Evolutionary conservation across 139 green algal species (phyloP), one percentile per base, ranked within the genome.

Genomic region (Zygnema cylindricum): DNA sequence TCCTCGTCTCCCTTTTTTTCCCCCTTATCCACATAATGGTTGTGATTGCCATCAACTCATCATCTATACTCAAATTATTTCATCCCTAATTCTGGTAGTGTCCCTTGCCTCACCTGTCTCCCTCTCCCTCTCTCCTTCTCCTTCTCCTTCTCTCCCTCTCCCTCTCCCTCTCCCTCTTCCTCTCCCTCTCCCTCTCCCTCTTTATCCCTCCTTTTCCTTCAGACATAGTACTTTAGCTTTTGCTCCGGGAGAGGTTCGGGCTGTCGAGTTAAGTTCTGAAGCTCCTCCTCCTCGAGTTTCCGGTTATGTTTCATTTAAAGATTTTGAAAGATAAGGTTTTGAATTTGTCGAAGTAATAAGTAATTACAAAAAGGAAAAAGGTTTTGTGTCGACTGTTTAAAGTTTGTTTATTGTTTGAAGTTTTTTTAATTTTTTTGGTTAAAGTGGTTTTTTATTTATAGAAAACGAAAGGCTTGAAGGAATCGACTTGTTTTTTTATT

Each of bases 191-290:
- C 43, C 71, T 43, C 7, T 11, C 71, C 43, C 71, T 79, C 71
- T 16, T 16, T 41, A 7, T 43, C 71, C 38, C 71, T 43, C 71
- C 40, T 25, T 23, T 39, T 23, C 78, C 1, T 32, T 1, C 81
- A 87, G 81, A 39, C 85, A 89, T 71, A n/a, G 7, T 30, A 36
- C 32, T 32, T 36, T 89, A 36, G 77, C 77, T 25, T 89, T 76
- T 76, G 25, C 30, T 32, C 85, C 85, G 30, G 85, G 85, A 40
- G 85, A 89, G 75, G 76, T 89, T 30, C 82, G 82, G n/a, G 55
- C 49, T 11, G 23, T 88, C 1, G 42, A 43, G 25, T 7, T 88
- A n/a, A 89, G 69, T 54, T 38, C 40, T 1, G 42, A 63, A 36
- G n/a, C 39, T 43, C 35, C 39, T 3, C 84, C 84, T 7, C 82